A percentile compares a stretch with the other conserved stretches of the same genome.
These are phyloP conservation scores for Tricholoma matsutake DNA, from an alignment of 768 basidiomycete genomes.

Conservation along the genomic window DNA sequence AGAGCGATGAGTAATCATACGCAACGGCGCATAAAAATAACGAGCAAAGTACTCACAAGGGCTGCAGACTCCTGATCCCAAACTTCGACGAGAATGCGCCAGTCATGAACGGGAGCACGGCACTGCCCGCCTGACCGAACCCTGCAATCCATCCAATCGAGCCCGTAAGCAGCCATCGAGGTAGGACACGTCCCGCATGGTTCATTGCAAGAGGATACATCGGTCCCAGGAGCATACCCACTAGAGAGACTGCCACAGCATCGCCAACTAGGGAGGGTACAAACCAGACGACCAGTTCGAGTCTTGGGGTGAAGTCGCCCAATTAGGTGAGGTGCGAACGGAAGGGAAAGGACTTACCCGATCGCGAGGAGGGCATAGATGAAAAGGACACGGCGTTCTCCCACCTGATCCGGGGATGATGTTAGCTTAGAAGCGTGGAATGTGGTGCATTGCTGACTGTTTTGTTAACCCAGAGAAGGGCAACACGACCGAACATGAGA, in stretches of 20 bases:
- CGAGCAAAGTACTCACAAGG: conserved; percentile 44
- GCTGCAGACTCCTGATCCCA: conserved; percentile 59
- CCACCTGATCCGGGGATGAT: conserved; percentile 33
- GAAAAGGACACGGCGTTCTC: conserved; percentile 51
- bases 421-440: background rate
- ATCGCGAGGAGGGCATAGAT: conserved; percentile 52
- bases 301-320: conserved; percentile 27
- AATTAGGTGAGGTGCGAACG: background rate
- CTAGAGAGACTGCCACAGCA: conserved; percentile 59
- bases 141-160: conserved; percentile 69
- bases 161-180: conserved; percentile 63
- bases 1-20: background rate
- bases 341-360: conserved; percentile 28
- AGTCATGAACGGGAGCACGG: conserved; percentile 69
- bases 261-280: conserved; percentile 62
- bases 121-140: conserved; percentile 70
- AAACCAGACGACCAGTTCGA: conserved; percentile 69
- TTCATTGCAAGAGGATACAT: conserved; percentile 77
- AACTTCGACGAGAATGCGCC: conserved; percentile 63
- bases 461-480: conserved; percentile 53
- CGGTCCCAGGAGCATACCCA: conserved; percentile 71
- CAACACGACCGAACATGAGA: conserved; percentile 53
- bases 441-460: conserved; percentile 29
- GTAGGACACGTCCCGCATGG: conserved; percentile 63
- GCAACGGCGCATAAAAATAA: background rate